Conservation (phyloP, 495 filamentous ascomycete species). For the Penicillium mononematosum region DNA sequence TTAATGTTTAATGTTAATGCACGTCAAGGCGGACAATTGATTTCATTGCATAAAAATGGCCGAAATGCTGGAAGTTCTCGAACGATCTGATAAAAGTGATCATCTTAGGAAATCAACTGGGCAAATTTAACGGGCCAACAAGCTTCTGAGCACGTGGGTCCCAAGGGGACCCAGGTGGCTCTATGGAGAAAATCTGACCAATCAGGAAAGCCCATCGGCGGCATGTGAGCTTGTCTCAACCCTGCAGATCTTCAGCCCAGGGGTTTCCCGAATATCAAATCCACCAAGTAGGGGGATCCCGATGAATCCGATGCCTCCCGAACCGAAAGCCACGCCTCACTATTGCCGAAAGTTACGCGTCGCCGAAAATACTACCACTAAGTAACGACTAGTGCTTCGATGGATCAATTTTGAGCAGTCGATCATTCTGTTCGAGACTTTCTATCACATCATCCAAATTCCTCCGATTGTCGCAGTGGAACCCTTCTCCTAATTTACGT, state of each 20-base stretch:
- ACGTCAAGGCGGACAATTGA: too few relatives aligned
- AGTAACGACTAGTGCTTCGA: background rate
- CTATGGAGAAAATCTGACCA: background rate
- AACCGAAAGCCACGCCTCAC: background rate
- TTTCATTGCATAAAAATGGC: too few relatives aligned
- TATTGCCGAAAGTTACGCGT: background rate
- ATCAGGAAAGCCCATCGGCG: background rate
- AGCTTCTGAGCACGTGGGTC: background rate
- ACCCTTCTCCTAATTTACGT: slow-evolving; percentile 5
- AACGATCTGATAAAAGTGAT: too few relatives aligned
- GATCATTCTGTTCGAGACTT: slow-evolving; percentile 5
- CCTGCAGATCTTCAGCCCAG: background rate
- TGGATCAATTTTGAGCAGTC: slow-evolving; percentile 4
- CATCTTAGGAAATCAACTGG: too few relatives aligned
- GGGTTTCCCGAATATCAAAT: background rate
- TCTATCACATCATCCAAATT: slow-evolving; percentile 8
- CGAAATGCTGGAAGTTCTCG: too few relatives aligned
- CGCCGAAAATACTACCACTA: background rate
- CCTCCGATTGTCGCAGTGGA: slow-evolving; percentile 6
- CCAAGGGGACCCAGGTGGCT: background rate
- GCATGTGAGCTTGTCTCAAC: background rate
- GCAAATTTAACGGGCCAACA: background rate
- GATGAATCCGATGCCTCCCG: background rate
- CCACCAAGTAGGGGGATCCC: background rate
- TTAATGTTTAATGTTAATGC: too few relatives aligned